phyloP scores from a whole-genome alignment of 352 stramenopile genomes.

The Phytophthora uliginosa region DNA sequence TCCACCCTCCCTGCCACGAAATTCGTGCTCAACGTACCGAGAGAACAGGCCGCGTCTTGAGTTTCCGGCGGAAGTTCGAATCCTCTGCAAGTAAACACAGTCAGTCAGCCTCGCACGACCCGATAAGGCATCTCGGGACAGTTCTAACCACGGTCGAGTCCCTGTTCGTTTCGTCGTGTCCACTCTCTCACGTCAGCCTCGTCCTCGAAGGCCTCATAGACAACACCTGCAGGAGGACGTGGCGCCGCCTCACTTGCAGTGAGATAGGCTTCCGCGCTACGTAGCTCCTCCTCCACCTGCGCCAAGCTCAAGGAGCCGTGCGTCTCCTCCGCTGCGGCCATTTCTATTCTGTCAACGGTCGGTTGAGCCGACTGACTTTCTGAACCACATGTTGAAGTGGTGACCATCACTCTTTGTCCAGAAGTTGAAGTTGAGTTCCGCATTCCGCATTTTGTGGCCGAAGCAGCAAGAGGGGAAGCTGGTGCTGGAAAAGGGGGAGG shows the following conservation, averaged over 20 bases:
- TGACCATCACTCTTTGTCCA: constrained; percentile 59
- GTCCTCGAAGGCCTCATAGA: neutral
- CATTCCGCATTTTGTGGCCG: constrained; percentile 39
- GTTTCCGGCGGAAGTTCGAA: constrained; percentile 36
- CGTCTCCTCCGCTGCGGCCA: constrained; percentile 19
- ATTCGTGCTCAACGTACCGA: constrained; percentile 32
- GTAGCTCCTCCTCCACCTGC: constrained; percentile 77
- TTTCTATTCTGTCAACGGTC: constrained; percentile 34
- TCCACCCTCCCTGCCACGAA: neutral
- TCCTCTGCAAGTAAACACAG: constrained; percentile 15
- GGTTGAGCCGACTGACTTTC: constrained; percentile 1
- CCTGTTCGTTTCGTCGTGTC: constrained; percentile 14
- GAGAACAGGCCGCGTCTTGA: constrained; percentile 45
- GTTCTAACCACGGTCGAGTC: constrained; percentile 8
- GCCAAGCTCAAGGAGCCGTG: constrained; percentile 50
- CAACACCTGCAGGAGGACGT: neutral
- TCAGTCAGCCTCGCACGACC: neutral
- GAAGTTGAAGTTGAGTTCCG: constrained; percentile 42
- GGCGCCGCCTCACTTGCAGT: constrained; percentile 17
- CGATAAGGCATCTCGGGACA: neutral
- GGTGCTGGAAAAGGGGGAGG: neutral
- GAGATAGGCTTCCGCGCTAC: constrained; percentile 70
- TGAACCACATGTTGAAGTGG: constrained; percentile 54
- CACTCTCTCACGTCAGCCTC: neutral
- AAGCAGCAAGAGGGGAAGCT: constrained; percentile 1